Percentiles rank a stretch among this genome's conserved stretches.
Evolutionary conservation across 2,329 filamentous ascomycete genomes (phyloP).

Genomic region (Alternaria gansuensis): DNA sequence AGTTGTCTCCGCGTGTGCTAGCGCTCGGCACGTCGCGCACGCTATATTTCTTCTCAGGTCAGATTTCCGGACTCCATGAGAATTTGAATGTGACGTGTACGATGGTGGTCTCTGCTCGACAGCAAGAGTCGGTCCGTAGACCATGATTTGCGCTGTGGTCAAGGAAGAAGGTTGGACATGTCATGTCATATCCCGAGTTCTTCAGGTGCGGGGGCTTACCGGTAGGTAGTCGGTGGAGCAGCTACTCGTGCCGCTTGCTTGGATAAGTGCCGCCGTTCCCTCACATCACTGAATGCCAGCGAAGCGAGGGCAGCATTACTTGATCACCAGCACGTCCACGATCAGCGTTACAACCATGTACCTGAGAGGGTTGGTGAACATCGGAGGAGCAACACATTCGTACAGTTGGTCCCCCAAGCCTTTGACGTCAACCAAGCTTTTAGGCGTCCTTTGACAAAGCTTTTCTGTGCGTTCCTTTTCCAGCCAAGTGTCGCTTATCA

Average conservation of each 20-base stretch:
- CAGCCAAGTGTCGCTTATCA: conserved; percentile 32
- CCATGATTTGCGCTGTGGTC: neutral
- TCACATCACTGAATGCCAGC: no score
- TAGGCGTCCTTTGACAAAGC: conserved; percentile 27
- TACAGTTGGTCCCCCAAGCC: neutral
- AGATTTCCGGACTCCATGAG: neutral
- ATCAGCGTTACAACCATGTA: no score
- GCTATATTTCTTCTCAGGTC: neutral
- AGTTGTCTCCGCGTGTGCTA: neutral
- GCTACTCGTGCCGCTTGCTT: neutral
- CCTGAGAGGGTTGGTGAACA: neutral
- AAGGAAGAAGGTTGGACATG: no score
- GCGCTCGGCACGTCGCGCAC: neutral
- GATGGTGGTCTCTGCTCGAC: neutral
- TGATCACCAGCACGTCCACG: no score
- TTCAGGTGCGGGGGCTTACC: neutral
- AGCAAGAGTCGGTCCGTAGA: neutral
- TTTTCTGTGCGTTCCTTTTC: conserved; percentile 17
- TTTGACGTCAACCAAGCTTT: conserved; percentile 21
- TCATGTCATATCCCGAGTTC: neutral
- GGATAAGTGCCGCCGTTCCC: neutral
- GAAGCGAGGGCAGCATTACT: no score
- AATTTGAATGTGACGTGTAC: neutral
- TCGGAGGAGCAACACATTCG: neutral
- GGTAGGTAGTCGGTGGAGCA: neutral